A percentile compares a stretch with the other conserved stretches of the same genome.
Evolutionary conservation across 257 asterid species (phyloP).

Genomic region (Linderniella brevidens): DNA sequence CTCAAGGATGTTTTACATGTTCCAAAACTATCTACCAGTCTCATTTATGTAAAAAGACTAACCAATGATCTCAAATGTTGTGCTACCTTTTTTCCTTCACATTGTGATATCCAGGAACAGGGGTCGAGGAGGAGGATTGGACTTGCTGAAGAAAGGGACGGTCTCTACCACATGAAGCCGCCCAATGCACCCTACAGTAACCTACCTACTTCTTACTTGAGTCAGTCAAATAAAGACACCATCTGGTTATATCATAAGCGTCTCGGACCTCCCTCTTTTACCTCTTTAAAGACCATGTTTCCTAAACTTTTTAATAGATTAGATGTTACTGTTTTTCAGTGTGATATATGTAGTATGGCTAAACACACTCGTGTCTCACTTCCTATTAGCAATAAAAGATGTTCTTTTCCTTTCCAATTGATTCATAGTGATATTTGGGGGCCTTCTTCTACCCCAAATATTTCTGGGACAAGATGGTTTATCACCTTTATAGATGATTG

Average conservation of each 20-base stretch:
- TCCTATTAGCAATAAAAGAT: too few species aligned
- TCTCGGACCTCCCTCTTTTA: neutral
- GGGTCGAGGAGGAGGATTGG: slow-evolving; percentile 1
- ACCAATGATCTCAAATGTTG: neutral
- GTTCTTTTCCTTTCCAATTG: neutral
- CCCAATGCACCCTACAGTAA: neutral
- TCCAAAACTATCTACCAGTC: neutral
- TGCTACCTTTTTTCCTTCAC: neutral
- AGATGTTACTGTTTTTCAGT: neutral
- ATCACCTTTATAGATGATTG: neutral
- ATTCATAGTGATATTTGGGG: slow-evolving; percentile 2
- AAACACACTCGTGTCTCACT: too few species aligned
- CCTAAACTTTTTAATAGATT: neutral
- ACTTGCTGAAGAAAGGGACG: neutral
- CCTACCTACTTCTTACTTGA: neutral
- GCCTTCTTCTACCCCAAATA: neutral
- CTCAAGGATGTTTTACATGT: neutral
- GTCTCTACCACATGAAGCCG: neutral
- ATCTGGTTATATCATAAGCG: neutral
- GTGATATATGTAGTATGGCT: neutral
- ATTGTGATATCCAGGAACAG: neutral
- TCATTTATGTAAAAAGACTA: neutral
- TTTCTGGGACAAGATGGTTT: neutral
- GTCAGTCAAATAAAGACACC: neutral
- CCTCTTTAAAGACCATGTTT: neutral